These are phyloP conservation scores for Fusarium citri DNA, from an alignment of 2,329 filamentous ascomycete genomes.

Conservation along the genomic window DNA sequence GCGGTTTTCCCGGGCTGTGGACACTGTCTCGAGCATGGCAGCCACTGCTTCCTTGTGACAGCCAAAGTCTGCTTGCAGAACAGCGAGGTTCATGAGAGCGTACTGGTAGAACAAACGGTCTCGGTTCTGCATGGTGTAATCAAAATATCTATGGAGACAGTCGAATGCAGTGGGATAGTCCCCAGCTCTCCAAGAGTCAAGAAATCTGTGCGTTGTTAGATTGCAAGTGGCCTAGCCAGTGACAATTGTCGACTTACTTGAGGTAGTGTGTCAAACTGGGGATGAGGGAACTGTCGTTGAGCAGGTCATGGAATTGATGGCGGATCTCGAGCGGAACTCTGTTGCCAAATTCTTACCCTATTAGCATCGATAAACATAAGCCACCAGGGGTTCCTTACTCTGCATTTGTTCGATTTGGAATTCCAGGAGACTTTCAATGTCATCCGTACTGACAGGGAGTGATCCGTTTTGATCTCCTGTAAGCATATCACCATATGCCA, in stretches of 20 bases:
- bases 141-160: conserved; percentile 92
- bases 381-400: conserved; percentile 60
- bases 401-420: conserved; percentile 92
- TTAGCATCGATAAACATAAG: conserved; percentile 9
- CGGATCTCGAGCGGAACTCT: conserved; percentile 81
- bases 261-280: conserved; percentile 83
- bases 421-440: conserved; percentile 83
- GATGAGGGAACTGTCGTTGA: conserved; percentile 73
- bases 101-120: conserved; percentile 94
- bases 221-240: conserved; percentile 14
- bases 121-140: conserved; percentile 90
- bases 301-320: conserved; percentile 74
- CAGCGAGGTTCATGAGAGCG: conserved; percentile 90
- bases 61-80: conserved; percentile 94
- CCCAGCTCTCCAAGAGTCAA: conserved; percentile 91
- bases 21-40: conserved; percentile 93
- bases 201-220: conserved; percentile 67
- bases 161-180: conserved; percentile 93
- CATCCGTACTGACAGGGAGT: conserved; percentile 75
- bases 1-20: conserved; percentile 92
- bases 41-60: conserved; percentile 90
- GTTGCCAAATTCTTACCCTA: conserved; percentile 73
- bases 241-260: conserved; percentile 56
- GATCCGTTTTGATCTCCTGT: conserved; percentile 55
- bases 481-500: conserved; percentile 66